Evolutionary conservation across 2,329 filamentous ascomycete species (phyloP).

Genomic region (Cladosporium austrohemisphaericum): DNA sequence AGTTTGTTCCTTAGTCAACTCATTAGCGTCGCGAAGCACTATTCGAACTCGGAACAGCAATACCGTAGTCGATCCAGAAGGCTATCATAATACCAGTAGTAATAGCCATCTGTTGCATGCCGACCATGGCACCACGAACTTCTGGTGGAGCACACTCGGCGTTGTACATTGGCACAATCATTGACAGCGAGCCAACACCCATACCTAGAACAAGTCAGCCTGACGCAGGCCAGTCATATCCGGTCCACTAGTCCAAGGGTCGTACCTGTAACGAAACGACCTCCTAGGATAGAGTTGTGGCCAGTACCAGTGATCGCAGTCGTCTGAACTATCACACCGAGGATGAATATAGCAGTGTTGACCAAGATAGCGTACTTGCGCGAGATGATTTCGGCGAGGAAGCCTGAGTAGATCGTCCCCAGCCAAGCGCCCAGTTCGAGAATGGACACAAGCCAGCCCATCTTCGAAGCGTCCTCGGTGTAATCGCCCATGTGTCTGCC

Average conservation of each 20-base stretch:
- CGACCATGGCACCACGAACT: slow-evolving; percentile 63
- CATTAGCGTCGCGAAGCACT: neutral
- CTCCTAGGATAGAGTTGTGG: slow-evolving; percentile 61
- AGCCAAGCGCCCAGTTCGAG: slow-evolving; percentile 74
- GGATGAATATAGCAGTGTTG: slow-evolving; percentile 62
- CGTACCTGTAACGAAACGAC: slow-evolving; percentile 63
- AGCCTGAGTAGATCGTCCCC: slow-evolving; percentile 66
- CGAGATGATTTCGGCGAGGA: slow-evolving; percentile 65
- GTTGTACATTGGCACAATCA: slow-evolving; percentile 52
- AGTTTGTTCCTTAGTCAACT: slow-evolving; percentile 31
- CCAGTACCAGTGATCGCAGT: slow-evolving; percentile 55
- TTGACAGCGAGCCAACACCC: slow-evolving; percentile 65
- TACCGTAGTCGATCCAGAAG: slow-evolving; percentile 44
- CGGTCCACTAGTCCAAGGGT: neutral
- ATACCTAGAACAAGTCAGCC: slow-evolving; percentile 68
- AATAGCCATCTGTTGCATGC: slow-evolving; percentile 61
- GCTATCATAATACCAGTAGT: slow-evolving; percentile 55
- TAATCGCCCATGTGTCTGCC: slow-evolving; percentile 41
- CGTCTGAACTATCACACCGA: slow-evolving; percentile 67
- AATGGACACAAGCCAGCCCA: slow-evolving; percentile 56
- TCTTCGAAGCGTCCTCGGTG: slow-evolving; percentile 36
- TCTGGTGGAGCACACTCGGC: slow-evolving; percentile 56
- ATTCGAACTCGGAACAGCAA: slow-evolving; percentile 22
- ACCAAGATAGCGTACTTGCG: slow-evolving; percentile 68
- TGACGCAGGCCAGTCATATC: neutral